Conservation (phyloP, 1,139 yeast species). For the Kodamaea anthophila region DNA sequence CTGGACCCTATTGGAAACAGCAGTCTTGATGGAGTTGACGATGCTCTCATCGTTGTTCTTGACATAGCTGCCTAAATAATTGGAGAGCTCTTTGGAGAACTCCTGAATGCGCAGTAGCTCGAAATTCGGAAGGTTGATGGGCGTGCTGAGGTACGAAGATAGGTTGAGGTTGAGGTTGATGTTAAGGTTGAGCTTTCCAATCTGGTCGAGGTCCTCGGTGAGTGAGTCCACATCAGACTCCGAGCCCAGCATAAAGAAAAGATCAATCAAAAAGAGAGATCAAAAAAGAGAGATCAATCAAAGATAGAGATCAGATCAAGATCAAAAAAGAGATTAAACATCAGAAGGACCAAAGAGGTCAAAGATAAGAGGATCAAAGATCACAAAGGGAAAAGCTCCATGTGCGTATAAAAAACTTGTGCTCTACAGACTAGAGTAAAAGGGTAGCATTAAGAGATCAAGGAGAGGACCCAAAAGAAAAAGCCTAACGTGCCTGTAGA, state of each 20-base stretch:
- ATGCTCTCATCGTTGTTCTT: constrained; percentile 9
- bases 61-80: constrained; percentile 24
- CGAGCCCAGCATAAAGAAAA: neutral
- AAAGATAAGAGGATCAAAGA: too few species aligned
- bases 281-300: constrained; percentile 1
- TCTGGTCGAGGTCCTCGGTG: constrained; percentile 39
- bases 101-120: constrained; percentile 22
- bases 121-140: constrained; percentile 16
- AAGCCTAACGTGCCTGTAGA: too few species aligned
- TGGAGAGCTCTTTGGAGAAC: constrained; percentile 25
- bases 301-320: constrained; percentile 1
- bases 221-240: constrained; percentile 29
- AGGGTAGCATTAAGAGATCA: too few species aligned
- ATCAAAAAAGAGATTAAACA: neutral
- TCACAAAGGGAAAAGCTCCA: too few species aligned
- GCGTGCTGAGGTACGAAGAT: constrained; percentile 8
- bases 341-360: neutral
- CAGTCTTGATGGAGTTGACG: constrained; percentile 30
- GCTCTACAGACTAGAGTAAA: too few species aligned
- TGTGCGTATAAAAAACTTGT: too few species aligned
- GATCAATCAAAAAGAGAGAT: neutral
- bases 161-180: constrained; percentile 12
- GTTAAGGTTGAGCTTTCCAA: constrained; percentile 33
- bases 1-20: constrained; percentile 39
- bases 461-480: too few species aligned